phyloP scores from a whole-genome alignment of 2,329 filamentous ascomycete genomes.

The Akanthomyces uredinophilus region DNA sequence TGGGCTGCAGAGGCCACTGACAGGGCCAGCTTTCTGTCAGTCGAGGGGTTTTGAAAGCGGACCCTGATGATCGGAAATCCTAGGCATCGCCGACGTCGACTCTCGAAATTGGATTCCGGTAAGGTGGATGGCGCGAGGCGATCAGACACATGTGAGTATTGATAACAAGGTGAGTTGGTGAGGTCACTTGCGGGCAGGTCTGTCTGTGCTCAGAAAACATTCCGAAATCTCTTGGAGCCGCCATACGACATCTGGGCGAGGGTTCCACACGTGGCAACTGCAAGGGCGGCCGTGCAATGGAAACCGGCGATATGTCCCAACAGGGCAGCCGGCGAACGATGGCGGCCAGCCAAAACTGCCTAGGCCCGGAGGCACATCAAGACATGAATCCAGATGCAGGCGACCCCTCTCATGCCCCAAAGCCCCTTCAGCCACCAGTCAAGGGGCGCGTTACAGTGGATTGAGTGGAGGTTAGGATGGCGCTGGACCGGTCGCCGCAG shows the following conservation, averaged over 20 bases:
- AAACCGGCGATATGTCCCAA: neutral
- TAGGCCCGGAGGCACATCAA: too few relatives aligned
- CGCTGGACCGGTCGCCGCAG: too few relatives aligned
- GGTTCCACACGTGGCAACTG: neutral
- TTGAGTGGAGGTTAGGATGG: too few relatives aligned
- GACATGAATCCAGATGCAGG: too few relatives aligned
- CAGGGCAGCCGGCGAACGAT: neutral
- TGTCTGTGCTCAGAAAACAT: neutral
- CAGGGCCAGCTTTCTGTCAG: neutral
- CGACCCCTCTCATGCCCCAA: too few relatives aligned
- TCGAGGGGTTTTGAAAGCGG: neutral
- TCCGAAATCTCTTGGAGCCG: neutral
- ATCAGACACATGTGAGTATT: neutral
- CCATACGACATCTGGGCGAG: neutral
- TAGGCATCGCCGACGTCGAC: neutral
- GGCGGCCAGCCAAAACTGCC: neutral
- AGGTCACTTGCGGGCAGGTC: too few relatives aligned
- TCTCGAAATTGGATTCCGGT: neutral
- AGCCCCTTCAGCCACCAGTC: too few relatives aligned
- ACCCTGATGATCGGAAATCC: neutral
- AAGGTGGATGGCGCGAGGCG: neutral
- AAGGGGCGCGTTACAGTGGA: too few relatives aligned
- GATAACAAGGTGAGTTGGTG: neutral
- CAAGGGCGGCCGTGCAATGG: neutral
- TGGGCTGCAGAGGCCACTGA: neutral